Percentiles rank a stretch among this genome's conserved stretches.
These are phyloP conservation scores for Tardiomyces blankii DNA, from an alignment of 1,139 yeast genomes.

Conservation along the genomic window DNA sequence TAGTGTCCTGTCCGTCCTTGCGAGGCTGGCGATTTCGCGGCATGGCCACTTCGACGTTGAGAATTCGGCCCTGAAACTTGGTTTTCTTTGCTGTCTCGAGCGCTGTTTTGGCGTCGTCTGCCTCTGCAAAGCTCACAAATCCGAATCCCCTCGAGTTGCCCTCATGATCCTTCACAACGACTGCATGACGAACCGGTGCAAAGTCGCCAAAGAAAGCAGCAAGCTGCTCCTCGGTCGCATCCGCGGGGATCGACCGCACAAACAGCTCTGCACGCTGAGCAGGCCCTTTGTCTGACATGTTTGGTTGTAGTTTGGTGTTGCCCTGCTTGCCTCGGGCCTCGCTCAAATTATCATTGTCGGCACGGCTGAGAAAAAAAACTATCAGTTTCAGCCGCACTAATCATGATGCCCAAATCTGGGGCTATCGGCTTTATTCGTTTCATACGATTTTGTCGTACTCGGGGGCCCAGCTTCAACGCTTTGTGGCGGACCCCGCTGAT, in stretches of 20 bases:
- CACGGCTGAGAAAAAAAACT: too few species aligned
- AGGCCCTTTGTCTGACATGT: neutral
- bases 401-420: too few species aligned
- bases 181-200: constrained; percentile 94
- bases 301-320: neutral
- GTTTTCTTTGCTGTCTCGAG: constrained; percentile 53
- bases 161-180: constrained; percentile 66
- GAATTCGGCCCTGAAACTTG: constrained; percentile 53
- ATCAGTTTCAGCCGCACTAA: too few species aligned
- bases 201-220: constrained; percentile 80
- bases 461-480: too few species aligned
- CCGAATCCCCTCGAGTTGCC: constrained; percentile 80
- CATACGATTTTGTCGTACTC: too few species aligned
- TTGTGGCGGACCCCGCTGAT: too few species aligned
- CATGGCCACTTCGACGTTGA: constrained; percentile 81
- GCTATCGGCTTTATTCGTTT: too few species aligned
- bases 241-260: constrained; percentile 72
- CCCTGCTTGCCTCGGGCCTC: too few species aligned
- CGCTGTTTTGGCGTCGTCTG: constrained; percentile 77
- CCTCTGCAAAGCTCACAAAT: constrained; percentile 78
- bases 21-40: constrained; percentile 71
- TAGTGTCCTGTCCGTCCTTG: constrained; percentile 7
- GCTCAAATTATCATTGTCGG: too few species aligned
- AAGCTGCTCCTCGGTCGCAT: constrained; percentile 71
- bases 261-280: constrained; percentile 39